Conservation (phyloP, 768 basidiomycete species). For the Favolaschia claudopus region DNA sequence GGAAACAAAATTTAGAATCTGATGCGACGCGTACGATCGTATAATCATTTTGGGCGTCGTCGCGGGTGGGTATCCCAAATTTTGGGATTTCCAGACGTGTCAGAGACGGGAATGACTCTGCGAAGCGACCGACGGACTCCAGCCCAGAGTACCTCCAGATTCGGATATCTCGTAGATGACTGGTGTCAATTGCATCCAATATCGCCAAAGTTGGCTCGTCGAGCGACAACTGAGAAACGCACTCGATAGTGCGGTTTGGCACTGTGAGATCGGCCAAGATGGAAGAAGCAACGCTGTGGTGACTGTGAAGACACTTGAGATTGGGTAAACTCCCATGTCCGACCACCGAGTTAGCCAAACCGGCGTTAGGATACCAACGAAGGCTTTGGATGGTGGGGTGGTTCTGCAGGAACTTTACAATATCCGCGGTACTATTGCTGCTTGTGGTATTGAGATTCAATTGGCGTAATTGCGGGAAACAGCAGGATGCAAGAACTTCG, state of each 20-base stretch:
- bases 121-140: constrained; percentile 25
- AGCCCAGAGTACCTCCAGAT: constrained; percentile 32
- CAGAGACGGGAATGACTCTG: constrained; percentile 29
- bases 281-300: constrained; percentile 24
- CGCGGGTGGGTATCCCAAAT: constrained; percentile 23
- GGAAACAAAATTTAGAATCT: neutral
- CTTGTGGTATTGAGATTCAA: constrained; percentile 24
- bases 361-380: constrained; percentile 32
- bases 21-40: constrained; percentile 22
- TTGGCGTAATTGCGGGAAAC: constrained; percentile 27
- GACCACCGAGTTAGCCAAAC: constrained; percentile 11
- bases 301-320: constrained; percentile 28
- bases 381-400: constrained; percentile 36
- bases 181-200: constrained; percentile 28
- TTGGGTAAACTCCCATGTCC: constrained; percentile 27
- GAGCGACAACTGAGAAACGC: constrained; percentile 30
- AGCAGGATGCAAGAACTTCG: neutral
- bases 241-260: constrained; percentile 24
- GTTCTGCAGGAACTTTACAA: constrained; percentile 28
- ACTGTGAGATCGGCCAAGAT: constrained; percentile 27
- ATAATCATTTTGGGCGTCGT: constrained; percentile 15
- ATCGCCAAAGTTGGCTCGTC: constrained; percentile 25
- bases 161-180: constrained; percentile 28
- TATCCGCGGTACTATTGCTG: constrained; percentile 12
- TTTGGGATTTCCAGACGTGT: constrained; percentile 30